phyloP scores from a whole-genome alignment of 192 early-diverging fungal species.

The Entomortierella lignicola region DNA sequence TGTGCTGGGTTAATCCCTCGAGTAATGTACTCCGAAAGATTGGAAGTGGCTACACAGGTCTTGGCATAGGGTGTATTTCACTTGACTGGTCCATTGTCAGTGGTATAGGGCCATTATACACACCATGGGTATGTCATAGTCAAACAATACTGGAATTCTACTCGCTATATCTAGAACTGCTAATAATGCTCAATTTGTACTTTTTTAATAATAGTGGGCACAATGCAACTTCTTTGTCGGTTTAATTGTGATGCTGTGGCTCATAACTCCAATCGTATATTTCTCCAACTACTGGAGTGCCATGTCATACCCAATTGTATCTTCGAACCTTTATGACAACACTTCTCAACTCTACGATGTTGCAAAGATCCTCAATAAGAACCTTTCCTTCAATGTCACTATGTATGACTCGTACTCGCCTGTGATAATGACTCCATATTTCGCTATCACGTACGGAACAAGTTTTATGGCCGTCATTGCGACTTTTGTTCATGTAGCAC shows the following conservation, averaged over 20 bases:
- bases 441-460: conserved; percentile 64
- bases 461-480: conserved; percentile 70
- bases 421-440: conserved; percentile 57
- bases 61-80: conserved; percentile 77
- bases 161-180: neutral
- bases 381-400: conserved; percentile 53
- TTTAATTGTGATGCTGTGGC: conserved; percentile 73
- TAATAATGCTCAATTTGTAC: neutral
- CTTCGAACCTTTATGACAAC: conserved; percentile 43
- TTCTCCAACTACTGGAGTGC: conserved; percentile 71
- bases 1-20: conserved; percentile 47
- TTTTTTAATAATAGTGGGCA: conserved; percentile 58
- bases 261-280: conserved; percentile 74
- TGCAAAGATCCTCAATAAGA: conserved; percentile 28
- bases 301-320: conserved; percentile 46
- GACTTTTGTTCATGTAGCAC: conserved; percentile 67
- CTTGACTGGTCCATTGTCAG: conserved; percentile 75
- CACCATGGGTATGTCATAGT: conserved; percentile 36
- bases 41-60: conserved; percentile 64
- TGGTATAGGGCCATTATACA: conserved; percentile 40
- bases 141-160: neutral
- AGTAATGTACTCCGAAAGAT: conserved; percentile 38
- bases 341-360: conserved; percentile 38
- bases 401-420: conserved; percentile 59
- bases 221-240: conserved; percentile 75